A percentile compares a stretch with the other conserved stretches of the same genome.
Evolutionary conservation across 768 basidiomycete genomes (phyloP).

Genomic region (Cystobasidium ongulense): DNA sequence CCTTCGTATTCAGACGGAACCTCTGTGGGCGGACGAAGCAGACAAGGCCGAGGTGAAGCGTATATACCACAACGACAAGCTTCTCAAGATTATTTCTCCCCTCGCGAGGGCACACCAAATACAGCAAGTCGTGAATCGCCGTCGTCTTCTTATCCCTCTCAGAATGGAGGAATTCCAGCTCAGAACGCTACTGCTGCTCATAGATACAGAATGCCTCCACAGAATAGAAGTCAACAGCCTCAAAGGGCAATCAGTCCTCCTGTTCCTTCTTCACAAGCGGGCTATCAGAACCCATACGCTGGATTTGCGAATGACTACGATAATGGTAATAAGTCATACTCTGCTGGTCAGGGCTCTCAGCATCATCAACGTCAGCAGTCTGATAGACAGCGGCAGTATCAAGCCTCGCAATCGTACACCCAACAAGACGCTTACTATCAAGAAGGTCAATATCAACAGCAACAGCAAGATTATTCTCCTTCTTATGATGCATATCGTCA

Average conservation of each 20-base stretch:
- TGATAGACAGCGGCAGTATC: background rate
- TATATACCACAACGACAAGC: background rate
- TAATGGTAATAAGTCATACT: background rate
- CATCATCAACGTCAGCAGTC: conserved; percentile 1
- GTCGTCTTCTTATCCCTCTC: background rate
- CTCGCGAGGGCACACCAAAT: background rate
- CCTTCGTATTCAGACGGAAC: background rate
- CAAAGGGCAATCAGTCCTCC: background rate
- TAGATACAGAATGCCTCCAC: background rate
- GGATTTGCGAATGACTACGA: background rate
- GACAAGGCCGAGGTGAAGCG: background rate
- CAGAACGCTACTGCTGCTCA: background rate
- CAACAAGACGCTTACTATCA: background rate
- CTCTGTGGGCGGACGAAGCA: background rate
- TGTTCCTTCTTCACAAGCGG: background rate
- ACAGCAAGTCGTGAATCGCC: background rate
- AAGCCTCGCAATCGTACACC: background rate
- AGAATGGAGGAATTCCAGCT: too few relatives aligned
- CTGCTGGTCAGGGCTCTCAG: background rate
- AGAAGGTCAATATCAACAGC: background rate
- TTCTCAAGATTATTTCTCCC: background rate
- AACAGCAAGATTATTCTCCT: background rate
- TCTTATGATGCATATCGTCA: background rate
- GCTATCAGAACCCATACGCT: background rate
- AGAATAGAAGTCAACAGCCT: background rate